phyloP scores from a whole-genome alignment of 495 filamentous ascomycete species.

The Tuber brumale region DNA sequence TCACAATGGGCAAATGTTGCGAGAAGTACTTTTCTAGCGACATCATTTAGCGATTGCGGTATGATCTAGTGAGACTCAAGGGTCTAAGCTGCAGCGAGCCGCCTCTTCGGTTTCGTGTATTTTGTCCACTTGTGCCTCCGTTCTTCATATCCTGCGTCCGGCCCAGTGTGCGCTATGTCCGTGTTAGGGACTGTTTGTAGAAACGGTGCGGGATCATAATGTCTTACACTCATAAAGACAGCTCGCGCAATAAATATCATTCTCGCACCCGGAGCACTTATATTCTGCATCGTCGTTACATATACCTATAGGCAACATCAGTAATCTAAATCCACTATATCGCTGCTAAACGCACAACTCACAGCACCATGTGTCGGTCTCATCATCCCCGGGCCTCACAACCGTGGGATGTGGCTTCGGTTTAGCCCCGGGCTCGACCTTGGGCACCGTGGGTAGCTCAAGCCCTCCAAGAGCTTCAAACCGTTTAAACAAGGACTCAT shows the following conservation, averaged over 20 bases:
- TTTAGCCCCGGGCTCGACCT: slow-evolving; percentile 8
- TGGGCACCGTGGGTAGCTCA: slow-evolving; percentile 21
- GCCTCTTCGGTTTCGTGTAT: slow-evolving; percentile 32
- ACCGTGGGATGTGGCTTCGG: neutral
- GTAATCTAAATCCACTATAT: neutral
- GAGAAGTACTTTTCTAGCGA: neutral
- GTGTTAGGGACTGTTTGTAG: neutral
- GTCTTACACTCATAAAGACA: slow-evolving; percentile 37
- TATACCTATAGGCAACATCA: slow-evolving; percentile 24
- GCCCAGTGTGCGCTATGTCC: slow-evolving; percentile 28
- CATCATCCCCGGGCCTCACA: neutral
- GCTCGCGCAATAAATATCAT: slow-evolving; percentile 37
- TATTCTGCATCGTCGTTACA: slow-evolving; percentile 41
- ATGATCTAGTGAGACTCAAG: neutral
- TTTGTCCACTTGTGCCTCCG: slow-evolving; percentile 40
- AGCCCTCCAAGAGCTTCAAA: slow-evolving; percentile 25
- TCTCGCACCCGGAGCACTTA: slow-evolving; percentile 36
- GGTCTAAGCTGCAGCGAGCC: slow-evolving; percentile 7
- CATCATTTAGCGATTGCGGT: neutral
- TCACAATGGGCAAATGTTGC: neutral
- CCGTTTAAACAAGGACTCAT: slow-evolving; percentile 25
- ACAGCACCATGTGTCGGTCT: slow-evolving; percentile 39
- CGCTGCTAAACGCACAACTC: neutral
- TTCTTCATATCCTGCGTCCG: slow-evolving; percentile 34
- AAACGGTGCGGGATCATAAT: neutral